Evolutionary conservation across 495 filamentous ascomycete genomes (phyloP).

Genomic region (Penicillium malachiteum): DNA sequence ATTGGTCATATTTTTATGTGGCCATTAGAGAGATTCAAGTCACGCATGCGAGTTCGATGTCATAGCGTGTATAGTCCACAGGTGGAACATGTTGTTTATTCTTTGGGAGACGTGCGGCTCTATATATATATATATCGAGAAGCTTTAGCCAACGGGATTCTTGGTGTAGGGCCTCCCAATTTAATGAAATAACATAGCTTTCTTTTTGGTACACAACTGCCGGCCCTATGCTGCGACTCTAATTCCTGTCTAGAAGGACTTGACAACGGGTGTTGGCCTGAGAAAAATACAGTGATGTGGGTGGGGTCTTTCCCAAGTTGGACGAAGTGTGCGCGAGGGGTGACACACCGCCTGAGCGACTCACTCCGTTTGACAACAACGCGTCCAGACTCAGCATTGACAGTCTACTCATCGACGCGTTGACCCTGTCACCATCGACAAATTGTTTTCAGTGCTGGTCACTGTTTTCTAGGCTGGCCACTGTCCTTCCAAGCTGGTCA

Average conservation of each 20-base stretch:
- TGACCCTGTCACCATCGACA: not conserved
- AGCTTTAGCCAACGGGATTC: not conserved
- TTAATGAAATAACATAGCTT: not conserved
- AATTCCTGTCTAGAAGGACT: not conserved
- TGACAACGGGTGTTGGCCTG: slow-evolving; percentile 1
- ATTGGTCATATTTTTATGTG: not conserved
- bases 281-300: slow-evolving; percentile 1
- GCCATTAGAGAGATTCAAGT: not conserved
- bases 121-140: not conserved
- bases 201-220: not conserved
- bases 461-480: not conserved
- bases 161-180: not conserved
- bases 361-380: not conserved
- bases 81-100: not conserved
- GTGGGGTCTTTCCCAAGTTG: not conserved
- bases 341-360: slow-evolving; percentile 4
- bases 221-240: not conserved
- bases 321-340: not conserved
- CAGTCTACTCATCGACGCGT: not conserved
- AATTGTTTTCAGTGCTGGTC: not conserved
- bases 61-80: not conserved
- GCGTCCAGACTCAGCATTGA: slow-evolving; percentile 1
- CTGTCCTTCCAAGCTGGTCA: too few species aligned
- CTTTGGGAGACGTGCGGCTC: not conserved
- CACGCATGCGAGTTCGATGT: not conserved